Evolutionary conservation across 148 eudicot genomes (phyloP), one percentile per base, ranked within the genome.

Genomic region (Pouteria glomerata): DNA sequence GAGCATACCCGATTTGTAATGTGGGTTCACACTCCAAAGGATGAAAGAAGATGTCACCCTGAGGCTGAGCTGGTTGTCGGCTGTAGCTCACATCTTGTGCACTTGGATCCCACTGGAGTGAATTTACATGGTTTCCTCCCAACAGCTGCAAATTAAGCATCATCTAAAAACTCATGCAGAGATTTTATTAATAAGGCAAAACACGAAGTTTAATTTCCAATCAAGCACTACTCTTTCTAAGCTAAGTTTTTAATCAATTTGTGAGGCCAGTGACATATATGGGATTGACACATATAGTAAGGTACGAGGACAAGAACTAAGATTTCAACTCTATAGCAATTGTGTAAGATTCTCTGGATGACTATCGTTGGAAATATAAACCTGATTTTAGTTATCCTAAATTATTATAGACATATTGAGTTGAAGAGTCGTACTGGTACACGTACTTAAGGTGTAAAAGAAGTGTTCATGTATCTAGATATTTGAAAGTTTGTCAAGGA

Each of bases 11-110:
- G 57, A 94, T 94, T 57, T 94, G 98, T 67, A 91, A 81, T 1
- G 97, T 94, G 57, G 97, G 96, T 84, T 91, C 91, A 76, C 95
- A 91, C 0, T 84, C 89, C 72, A 94, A 70, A 29, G 87, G 90
- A 57, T 94, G 96, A 77, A 76, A 91, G 86, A 91, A 94, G 67
- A 47, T 84, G 31, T 86, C 85, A 19, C 66, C 82, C 73, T 85
- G 97, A 75, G 81, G 75, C 45, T 89, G 93, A 72, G 73, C 68
- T 52, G 74, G 75, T 63, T 88, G 85, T 67, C 85, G 80, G 8
- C 75, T 84, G 69, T 87, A 94, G 10, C 84, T 87, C 50, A 91
- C 73, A 55, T 93, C 96, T 13, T 84, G 89, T 34, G 73, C 83
- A 63, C 72, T 74, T 34, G 79, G 76, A 63, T 86, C 71, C 93